A percentile compares a stretch with the other conserved stretches of the same genome.
These are phyloP conservation scores for Pichia gijzeniarum DNA, from an alignment of 805 yeast genomes.

Conservation along the genomic window DNA sequence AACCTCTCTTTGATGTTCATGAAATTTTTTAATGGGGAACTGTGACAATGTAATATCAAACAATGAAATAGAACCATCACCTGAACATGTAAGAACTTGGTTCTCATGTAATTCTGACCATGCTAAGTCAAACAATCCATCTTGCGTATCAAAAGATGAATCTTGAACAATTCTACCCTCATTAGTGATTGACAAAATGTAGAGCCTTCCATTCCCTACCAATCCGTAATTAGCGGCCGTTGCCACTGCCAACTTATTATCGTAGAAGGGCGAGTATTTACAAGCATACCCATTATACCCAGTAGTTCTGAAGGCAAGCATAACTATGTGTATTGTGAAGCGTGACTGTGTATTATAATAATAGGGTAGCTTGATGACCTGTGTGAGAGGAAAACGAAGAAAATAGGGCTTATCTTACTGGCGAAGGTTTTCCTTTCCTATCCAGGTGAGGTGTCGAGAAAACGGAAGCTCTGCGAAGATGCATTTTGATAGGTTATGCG, in stretches of 20 bases:
- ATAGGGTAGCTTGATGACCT: too few species aligned
- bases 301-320: conserved; percentile 67
- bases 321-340: not conserved
- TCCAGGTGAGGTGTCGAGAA: too few species aligned
- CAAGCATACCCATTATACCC: conserved; percentile 87
- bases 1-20: conserved; percentile 56
- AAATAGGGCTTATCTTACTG: too few species aligned
- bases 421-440: too few species aligned
- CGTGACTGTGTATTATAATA: too few species aligned
- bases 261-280: conserved; percentile 87
- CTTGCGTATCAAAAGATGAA: conserved; percentile 78
- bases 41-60: conserved; percentile 66
- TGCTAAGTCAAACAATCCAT: conserved; percentile 78
- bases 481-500: too few species aligned
- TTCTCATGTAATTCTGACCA: conserved; percentile 93
- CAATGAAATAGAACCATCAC: conserved; percentile 82
- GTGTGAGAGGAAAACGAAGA: too few species aligned
- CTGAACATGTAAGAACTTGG: conserved; percentile 75
- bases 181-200: conserved; percentile 59
- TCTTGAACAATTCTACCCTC: conserved; percentile 55
- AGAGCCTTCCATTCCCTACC: conserved; percentile 87
- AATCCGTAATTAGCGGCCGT: conserved; percentile 89
- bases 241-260: conserved; percentile 84
- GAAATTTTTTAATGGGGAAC: conserved; percentile 68
- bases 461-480: too few species aligned